phyloP scores from a whole-genome alignment of 2,329 filamentous ascomycete species.

The Dactylellina parvicollis region DNA sequence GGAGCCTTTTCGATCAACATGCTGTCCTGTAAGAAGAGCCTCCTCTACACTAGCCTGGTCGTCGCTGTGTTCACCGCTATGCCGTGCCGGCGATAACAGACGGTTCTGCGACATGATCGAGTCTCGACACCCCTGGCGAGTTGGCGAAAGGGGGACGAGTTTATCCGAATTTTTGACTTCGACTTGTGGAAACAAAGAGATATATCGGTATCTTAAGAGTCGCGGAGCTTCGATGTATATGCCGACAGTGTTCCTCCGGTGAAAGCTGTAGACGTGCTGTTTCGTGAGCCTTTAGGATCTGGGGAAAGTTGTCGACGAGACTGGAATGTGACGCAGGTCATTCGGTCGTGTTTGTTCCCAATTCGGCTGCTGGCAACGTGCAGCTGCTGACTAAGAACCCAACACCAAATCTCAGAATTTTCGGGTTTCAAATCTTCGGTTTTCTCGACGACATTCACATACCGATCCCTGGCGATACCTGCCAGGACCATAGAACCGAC shows the following conservation, averaged over 20 bases:
- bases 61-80: conserved; percentile 46
- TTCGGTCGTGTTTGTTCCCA: conserved; percentile 14
- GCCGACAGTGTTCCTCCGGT: background rate
- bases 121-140: background rate
- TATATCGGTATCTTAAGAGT: background rate
- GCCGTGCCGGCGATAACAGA: conserved; percentile 40
- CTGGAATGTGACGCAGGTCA: conserved; percentile 54
- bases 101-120: conserved; percentile 32
- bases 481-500: conserved; percentile 8
- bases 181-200: background rate
- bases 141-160: conserved; percentile 31
- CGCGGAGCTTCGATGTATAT: background rate
- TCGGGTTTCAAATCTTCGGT: conserved; percentile 5
- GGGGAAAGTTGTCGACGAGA: conserved; percentile 25
- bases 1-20: conserved; percentile 43
- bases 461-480: conserved; percentile 11
- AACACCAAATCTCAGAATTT: conserved; percentile 14
- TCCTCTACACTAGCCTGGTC: conserved; percentile 50
- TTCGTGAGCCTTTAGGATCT: background rate
- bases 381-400: conserved; percentile 43
- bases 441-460: background rate
- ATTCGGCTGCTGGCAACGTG: conserved; percentile 17
- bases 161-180: background rate
- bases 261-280: background rate
- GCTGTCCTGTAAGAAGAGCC: conserved; percentile 53